Conservation (phyloP, 352 stramenopile species). For the Globisporangium orthogonon region DNA sequence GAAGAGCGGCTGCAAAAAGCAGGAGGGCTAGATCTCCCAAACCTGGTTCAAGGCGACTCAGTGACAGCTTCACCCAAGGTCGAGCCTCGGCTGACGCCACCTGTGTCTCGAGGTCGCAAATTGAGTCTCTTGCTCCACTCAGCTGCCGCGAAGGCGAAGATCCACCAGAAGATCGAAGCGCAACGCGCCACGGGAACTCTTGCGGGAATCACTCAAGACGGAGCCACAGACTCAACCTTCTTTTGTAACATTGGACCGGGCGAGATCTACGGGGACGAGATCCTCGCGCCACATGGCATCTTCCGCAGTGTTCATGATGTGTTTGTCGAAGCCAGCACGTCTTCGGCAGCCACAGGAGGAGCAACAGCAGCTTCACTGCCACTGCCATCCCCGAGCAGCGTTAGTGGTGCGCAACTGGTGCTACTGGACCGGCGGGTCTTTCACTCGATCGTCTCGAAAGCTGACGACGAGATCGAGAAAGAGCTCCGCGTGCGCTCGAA, state of each 20-base stretch:
- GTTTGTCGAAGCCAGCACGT: constrained; percentile 16
- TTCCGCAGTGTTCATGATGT: constrained; percentile 33
- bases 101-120: constrained; percentile 1
- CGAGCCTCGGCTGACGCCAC: constrained; percentile 1
- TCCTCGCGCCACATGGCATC: constrained; percentile 22
- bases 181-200: neutral
- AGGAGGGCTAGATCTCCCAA: neutral
- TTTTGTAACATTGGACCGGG: constrained; percentile 34
- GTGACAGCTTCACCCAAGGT: neutral
- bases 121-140: constrained; percentile 9
- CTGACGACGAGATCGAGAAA: constrained; percentile 41
- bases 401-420: constrained; percentile 21
- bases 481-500: constrained; percentile 30
- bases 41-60: neutral
- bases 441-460: constrained; percentile 29
- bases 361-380: neutral
- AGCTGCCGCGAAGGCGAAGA: constrained; percentile 7
- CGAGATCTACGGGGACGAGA: constrained; percentile 51
- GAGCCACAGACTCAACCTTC: constrained; percentile 14
- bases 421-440: constrained; percentile 30
- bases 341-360: neutral
- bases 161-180: constrained; percentile 11
- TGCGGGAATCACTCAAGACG: neutral
- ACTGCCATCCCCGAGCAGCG: neutral
- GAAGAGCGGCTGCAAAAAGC: constrained; percentile 16